phyloP scores from a whole-genome alignment of 1,284 basidiomycete genomes.

The Moesziomyces sp. region DNA sequence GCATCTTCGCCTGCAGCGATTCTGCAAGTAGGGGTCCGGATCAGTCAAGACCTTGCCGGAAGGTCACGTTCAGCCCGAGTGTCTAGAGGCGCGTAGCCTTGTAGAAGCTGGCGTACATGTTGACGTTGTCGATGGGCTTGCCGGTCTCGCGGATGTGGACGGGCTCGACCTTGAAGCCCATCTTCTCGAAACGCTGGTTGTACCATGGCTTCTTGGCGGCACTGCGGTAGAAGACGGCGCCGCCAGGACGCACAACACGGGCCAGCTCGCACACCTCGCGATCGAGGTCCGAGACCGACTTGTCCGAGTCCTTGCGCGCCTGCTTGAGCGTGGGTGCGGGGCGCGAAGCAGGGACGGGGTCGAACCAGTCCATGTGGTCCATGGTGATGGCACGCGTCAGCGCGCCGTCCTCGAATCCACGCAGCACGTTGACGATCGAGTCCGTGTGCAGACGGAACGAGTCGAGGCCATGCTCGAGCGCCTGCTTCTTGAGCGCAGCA shows the following conservation, averaged over 20 bases:
- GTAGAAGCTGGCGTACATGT: constrained; percentile 73
- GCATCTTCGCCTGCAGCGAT: too few species aligned
- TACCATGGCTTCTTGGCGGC: constrained; percentile 82
- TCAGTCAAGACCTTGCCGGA: not conserved
- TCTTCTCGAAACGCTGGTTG: constrained; percentile 73
- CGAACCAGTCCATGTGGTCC: constrained; percentile 84
- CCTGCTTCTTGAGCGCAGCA: constrained; percentile 73
- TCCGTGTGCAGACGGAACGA: constrained; percentile 82
- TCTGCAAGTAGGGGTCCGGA: not conserved
- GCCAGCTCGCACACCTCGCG: constrained; percentile 76
- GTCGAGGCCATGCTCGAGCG: constrained; percentile 71
- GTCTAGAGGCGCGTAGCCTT: constrained; percentile 62
- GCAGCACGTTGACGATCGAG: constrained; percentile 77
- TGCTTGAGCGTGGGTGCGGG: constrained; percentile 68
- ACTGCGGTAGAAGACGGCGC: constrained; percentile 78
- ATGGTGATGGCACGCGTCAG: constrained; percentile 74
- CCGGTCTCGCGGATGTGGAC: constrained; percentile 66
- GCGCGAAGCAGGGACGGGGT: constrained; percentile 71
- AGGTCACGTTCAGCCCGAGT: not conserved
- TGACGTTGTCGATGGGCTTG: constrained; percentile 74
- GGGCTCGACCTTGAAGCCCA: constrained; percentile 65
- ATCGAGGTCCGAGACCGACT: constrained; percentile 72
- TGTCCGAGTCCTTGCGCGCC: constrained; percentile 68
- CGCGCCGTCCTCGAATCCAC: constrained; percentile 57
- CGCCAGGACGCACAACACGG: constrained; percentile 75